These are phyloP conservation scores for Incumbomyces lentus DNA, from an alignment of 2,329 filamentous ascomycete genomes.

Conservation along the genomic window DNA sequence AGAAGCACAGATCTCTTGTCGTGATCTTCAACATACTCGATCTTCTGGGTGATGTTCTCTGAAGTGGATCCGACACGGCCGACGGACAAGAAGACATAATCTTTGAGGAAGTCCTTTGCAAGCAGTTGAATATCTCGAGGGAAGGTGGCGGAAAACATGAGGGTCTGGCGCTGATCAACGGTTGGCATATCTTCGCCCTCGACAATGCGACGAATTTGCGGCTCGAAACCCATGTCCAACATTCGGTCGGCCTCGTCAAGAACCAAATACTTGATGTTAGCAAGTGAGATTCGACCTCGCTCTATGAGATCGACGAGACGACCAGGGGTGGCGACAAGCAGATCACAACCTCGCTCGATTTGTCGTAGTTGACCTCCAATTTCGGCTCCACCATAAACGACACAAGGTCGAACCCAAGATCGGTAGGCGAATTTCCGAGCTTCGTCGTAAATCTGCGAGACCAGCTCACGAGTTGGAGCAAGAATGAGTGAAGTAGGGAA, in stretches of 20 bases:
- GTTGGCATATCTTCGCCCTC: constrained; percentile 96
- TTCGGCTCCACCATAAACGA: constrained; percentile 97
- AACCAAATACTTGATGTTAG: constrained; percentile 98
- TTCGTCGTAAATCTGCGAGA: constrained; percentile 97
- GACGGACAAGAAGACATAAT: constrained; percentile 98
- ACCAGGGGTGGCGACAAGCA: constrained; percentile 92
- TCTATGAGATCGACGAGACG: constrained; percentile 97
- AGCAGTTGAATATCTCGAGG: constrained; percentile 99
- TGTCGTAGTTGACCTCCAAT: constrained; percentile 96
- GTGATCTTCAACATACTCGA: constrained; percentile 91
- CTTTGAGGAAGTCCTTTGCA: constrained; percentile 95
- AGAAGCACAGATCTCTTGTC: constrained; percentile 98
- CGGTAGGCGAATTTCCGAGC: constrained; percentile 96
- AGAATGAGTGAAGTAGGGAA: constrained; percentile 94
- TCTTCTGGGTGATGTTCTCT: constrained; percentile 99
- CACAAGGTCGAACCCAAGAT: constrained; percentile 96
- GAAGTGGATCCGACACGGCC: constrained; percentile 97
- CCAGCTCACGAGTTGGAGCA: constrained; percentile 93
- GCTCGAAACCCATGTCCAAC: constrained; percentile 99
- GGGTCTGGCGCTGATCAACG: constrained; percentile 77
- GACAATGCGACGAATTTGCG: constrained; percentile 96
- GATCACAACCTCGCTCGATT: constrained; percentile 94
- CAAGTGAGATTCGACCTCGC: constrained; percentile 92
- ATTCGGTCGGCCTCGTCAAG: constrained; percentile 99
- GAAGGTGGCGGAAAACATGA: constrained; percentile 99